Evolutionary conservation across 2,329 filamentous ascomycete genomes (phyloP).

Genomic region (Epichloe sibirici): DNA sequence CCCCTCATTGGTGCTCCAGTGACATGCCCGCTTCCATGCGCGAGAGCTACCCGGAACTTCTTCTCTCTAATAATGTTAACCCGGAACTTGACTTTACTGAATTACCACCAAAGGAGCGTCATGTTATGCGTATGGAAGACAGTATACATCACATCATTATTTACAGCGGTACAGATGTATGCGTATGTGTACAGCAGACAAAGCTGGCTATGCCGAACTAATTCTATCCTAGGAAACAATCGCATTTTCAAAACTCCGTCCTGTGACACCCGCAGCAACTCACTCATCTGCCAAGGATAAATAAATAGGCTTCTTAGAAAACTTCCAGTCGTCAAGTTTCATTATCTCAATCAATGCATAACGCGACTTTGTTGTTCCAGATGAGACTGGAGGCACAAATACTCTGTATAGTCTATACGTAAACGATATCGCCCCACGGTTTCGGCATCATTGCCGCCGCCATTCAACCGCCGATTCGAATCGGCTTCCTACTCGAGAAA

Average conservation of each 20-base stretch:
- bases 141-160: not conserved
- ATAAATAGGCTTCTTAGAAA: not conserved
- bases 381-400: not conserved
- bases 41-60: not conserved
- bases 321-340: not conserved
- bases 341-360: not conserved
- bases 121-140: too few relatives aligned
- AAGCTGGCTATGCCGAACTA: not conserved
- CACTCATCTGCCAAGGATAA: not conserved
- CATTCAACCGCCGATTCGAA: not conserved
- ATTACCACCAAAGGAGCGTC: too few relatives aligned
- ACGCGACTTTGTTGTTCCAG: too few relatives aligned
- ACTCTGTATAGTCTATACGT: not conserved
- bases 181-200: not conserved
- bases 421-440: too few relatives aligned
- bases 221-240: not conserved
- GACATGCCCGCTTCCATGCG: not conserved
- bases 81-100: too few relatives aligned
- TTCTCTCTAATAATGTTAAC: too few relatives aligned
- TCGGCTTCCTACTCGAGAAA: conserved; percentile 57
- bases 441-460: not conserved
- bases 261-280: not conserved
- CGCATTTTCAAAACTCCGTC: not conserved
- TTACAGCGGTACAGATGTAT: too few relatives aligned
- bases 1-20: not conserved